Conservation (phyloP, 2,329 filamentous ascomycete genomes). For the Diaporthe capsici region DNA sequence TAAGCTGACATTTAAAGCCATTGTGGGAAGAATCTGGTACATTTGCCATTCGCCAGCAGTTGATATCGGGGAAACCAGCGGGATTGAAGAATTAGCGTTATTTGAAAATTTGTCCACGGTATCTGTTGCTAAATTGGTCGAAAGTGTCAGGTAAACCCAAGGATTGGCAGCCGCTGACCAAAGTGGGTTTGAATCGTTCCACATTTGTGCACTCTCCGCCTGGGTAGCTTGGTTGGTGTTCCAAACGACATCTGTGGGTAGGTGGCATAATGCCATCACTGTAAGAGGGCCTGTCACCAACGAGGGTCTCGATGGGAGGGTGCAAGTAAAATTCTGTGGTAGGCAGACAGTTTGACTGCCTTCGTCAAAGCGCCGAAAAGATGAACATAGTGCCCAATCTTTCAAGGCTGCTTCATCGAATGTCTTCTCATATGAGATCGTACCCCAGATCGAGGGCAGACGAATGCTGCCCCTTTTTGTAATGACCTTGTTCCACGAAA, state of each 20-base stretch:
- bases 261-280: not conserved
- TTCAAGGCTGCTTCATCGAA: not conserved
- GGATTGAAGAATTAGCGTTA: not conserved
- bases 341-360: not conserved
- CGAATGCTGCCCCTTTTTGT: not conserved
- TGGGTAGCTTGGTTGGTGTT: not conserved
- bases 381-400: not conserved
- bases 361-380: too few relatives aligned
- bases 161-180: not conserved
- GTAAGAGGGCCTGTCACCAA: not conserved
- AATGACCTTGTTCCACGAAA: not conserved
- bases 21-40: not conserved
- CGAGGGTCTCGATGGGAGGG: not conserved
- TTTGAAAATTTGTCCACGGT: not conserved
- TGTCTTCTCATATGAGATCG: not conserved
- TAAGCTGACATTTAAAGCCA: not conserved
- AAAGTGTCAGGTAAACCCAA: not conserved
- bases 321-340: not conserved
- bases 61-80: not conserved
- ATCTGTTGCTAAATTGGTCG: not conserved
- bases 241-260: not conserved
- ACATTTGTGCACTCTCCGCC: not conserved
- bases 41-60: not conserved
- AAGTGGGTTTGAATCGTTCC: not conserved
- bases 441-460: not conserved